phyloP scores from a whole-genome alignment of 352 stramenopile genomes.

The Phytophthora palmivora region DNA sequence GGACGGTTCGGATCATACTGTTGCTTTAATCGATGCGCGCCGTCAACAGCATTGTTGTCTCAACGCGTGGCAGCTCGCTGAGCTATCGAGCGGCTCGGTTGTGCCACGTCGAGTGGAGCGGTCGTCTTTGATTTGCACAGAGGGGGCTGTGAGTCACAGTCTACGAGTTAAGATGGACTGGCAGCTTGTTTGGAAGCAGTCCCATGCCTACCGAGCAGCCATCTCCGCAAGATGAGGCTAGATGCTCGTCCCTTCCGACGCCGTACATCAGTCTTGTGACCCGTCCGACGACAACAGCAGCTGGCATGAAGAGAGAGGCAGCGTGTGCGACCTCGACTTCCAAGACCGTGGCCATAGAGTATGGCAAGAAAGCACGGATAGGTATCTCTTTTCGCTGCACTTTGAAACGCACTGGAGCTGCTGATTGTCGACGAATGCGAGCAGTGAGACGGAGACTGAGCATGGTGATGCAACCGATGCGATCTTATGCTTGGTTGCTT shows the following conservation, averaged over 20 bases:
- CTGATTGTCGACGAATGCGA: conserved; percentile 3
- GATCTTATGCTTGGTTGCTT: background rate
- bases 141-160: conserved; percentile 9
- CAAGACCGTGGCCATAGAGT: background rate
- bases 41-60: too few species aligned
- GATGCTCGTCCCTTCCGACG: too few species aligned
- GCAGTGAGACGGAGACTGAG: background rate
- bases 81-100: too few species aligned
- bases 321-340: background rate
- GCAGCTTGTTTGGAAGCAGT: too few species aligned
- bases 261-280: too few species aligned
- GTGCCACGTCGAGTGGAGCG: background rate
- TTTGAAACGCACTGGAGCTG: background rate
- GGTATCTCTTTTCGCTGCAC: background rate
- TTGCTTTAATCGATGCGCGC: background rate
- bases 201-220: too few species aligned
- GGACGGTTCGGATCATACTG: background rate
- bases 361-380: background rate
- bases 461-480: background rate
- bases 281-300: too few species aligned
- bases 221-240: too few species aligned
- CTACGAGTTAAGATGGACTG: background rate
- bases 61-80: background rate
- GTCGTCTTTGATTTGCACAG: conserved; percentile 12
- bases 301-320: background rate